Conservation (phyloP, 805 yeast species). For the Candida bentonensis region DNA sequence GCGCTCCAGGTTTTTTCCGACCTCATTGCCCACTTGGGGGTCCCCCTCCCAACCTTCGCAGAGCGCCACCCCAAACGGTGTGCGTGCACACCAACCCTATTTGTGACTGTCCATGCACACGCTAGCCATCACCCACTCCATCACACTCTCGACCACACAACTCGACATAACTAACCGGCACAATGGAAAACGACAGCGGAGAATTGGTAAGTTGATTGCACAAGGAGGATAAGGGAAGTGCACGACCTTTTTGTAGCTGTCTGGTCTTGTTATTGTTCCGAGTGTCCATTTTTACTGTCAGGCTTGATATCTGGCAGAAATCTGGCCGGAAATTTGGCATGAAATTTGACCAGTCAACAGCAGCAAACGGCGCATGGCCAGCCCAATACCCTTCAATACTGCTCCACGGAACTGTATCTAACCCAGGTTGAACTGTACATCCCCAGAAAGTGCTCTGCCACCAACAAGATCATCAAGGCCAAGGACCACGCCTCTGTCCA, state of each 20-base stretch:
- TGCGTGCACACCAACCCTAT: constrained; percentile 3
- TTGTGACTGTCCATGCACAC: constrained; percentile 3
- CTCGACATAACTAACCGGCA: constrained; percentile 21
- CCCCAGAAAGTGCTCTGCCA: constrained; percentile 99
- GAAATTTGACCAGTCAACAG: too few species aligned
- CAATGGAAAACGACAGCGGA: constrained; percentile 99
- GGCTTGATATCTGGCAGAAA: constrained; percentile 1
- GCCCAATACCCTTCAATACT: too few species aligned
- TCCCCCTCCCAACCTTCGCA: too few species aligned
- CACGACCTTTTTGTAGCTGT: too few species aligned
- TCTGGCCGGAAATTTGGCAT: not conserved
- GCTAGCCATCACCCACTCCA: not conserved
- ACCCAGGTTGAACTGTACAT: constrained; percentile 97
- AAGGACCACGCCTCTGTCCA: constrained; percentile 99
- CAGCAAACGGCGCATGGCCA: too few species aligned
- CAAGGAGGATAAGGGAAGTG: not conserved
- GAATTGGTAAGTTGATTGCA: constrained; percentile 68
- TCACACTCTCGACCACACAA: not conserved
- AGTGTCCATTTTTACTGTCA: constrained; percentile 1
- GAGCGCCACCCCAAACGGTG: too few species aligned
- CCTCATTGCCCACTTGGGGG: too few species aligned
- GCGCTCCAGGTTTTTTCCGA: too few species aligned
- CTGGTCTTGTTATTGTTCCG: too few species aligned
- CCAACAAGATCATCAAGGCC: constrained; percentile 99
- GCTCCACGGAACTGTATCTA: constrained; percentile 9